These are phyloP conservation scores for Ogataea saltuana DNA, from an alignment of 805 yeast species.

Conservation along the genomic window DNA sequence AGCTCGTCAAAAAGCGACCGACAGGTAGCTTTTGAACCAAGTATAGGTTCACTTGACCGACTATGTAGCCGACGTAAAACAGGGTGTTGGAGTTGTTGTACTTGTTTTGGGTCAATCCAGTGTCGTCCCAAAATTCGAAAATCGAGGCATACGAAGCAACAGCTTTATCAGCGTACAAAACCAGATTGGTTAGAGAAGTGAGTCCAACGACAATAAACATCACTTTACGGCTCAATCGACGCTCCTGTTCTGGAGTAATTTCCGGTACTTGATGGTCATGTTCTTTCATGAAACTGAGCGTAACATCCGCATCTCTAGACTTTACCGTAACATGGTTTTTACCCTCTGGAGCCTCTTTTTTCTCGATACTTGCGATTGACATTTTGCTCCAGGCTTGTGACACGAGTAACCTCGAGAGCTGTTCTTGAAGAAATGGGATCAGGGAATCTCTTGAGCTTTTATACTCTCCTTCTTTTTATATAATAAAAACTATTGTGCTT, in stretches of 20 bases:
- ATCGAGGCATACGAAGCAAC: slow-evolving; percentile 39
- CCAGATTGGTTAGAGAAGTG: slow-evolving; percentile 14
- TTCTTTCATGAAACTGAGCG: slow-evolving; percentile 23
- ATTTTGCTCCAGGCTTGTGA: too few species aligned
- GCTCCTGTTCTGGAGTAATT: slow-evolving; percentile 16
- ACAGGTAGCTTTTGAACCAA: slow-evolving; percentile 53
- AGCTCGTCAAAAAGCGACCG: slow-evolving; percentile 42
- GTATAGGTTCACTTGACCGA: slow-evolving; percentile 41
- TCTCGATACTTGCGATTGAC: background rate
- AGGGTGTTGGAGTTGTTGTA: slow-evolving; percentile 48
- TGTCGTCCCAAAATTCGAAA: slow-evolving; percentile 44
- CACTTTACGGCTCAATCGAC: slow-evolving; percentile 10
- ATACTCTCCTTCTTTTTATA: too few species aligned
- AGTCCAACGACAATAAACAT: slow-evolving; percentile 26
- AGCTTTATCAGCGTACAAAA: slow-evolving; percentile 40
- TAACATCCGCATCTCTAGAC: slow-evolving; percentile 26
- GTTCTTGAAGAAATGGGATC: too few species aligned
- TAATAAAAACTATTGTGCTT: too few species aligned
- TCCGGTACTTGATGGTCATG: slow-evolving; percentile 14
- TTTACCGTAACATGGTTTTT: background rate
- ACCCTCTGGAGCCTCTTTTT: background rate
- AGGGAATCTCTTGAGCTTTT: too few species aligned
- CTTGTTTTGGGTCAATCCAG: slow-evolving; percentile 41
- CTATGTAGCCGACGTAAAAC: slow-evolving; percentile 47
- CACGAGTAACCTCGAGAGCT: too few species aligned